A percentile compares a stretch with the other conserved stretches of the same genome.
Conservation (phyloP, 176 grass and related monocot species). For the Leersia perrieri region DNA sequence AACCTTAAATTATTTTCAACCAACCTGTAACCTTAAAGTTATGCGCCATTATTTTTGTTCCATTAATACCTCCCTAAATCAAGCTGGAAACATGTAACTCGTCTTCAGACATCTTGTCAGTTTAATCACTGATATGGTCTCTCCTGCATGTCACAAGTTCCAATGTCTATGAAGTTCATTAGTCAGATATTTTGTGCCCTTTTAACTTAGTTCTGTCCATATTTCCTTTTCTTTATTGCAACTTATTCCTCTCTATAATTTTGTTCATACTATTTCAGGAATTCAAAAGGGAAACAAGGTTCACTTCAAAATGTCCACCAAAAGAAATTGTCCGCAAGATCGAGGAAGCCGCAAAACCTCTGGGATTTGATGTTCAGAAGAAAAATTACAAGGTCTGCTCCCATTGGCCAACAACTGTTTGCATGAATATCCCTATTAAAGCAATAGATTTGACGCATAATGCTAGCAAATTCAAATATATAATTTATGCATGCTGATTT, state of each 20-base stretch:
- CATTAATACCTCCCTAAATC: neutral
- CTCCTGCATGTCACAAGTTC: neutral
- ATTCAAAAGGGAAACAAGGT: constrained; percentile 93
- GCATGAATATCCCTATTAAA: neutral
- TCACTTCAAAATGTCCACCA: constrained; percentile 83
- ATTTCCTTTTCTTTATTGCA: neutral
- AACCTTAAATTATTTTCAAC: neutral
- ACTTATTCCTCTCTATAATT: neutral
- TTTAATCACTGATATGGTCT: neutral
- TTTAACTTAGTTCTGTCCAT: neutral
- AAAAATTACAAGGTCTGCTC: constrained; percentile 86
- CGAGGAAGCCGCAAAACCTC: constrained; percentile 98
- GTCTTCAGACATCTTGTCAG: neutral
- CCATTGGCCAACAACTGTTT: neutral
- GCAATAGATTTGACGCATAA: neutral
- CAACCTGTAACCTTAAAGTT: no score
- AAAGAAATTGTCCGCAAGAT: constrained; percentile 95
- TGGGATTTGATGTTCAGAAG: constrained; percentile 95
- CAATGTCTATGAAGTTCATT: neutral
- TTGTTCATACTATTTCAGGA: constrained; percentile 42
- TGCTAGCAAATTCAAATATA: neutral
- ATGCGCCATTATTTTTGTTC: neutral
- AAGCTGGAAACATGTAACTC: neutral
- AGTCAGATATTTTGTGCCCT: neutral
- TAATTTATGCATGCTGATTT: neutral